A percentile compares a stretch with the other conserved stretches of the same genome.
These are phyloP conservation scores for Puccinia polysora DNA, from an alignment of 1,284 basidiomycete genomes.

Conservation along the genomic window DNA sequence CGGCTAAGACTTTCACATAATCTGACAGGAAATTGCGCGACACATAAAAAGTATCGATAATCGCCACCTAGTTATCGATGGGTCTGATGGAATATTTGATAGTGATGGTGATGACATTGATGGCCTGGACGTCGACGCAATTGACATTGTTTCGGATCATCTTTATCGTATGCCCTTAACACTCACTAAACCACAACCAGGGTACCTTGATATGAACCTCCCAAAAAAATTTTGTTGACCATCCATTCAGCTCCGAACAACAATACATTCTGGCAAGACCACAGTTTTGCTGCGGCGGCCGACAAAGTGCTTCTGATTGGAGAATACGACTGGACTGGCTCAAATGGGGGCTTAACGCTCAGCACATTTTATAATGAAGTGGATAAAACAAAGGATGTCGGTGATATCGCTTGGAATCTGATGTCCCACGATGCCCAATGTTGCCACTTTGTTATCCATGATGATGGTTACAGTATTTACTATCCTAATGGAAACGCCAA, in stretches of 20 bases:
- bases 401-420: constrained; percentile 38
- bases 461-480: constrained; percentile 48
- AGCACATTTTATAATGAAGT: constrained; percentile 33
- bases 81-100: constrained; percentile 32
- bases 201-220: neutral
- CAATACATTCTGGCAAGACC: constrained; percentile 25
- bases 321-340: constrained; percentile 42
- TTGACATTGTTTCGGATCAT: constrained; percentile 36
- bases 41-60: constrained; percentile 36
- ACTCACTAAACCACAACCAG: no score
- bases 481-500: constrained; percentile 48
- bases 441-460: constrained; percentile 41
- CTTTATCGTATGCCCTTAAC: constrained; percentile 18
- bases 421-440: constrained; percentile 34
- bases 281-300: neutral
- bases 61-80: constrained; percentile 47
- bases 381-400: constrained; percentile 19
- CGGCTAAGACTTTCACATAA: neutral
- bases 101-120: constrained; percentile 18
- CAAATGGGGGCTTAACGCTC: constrained; percentile 27
- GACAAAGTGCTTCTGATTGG: constrained; percentile 37
- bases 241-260: constrained; percentile 22
- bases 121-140: constrained; percentile 19
- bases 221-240: neutral
- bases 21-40: constrained; percentile 9